Base-by-base conservation (phyloP, 176 grass and related monocot genomes). In the Zea luxurians region DNA sequence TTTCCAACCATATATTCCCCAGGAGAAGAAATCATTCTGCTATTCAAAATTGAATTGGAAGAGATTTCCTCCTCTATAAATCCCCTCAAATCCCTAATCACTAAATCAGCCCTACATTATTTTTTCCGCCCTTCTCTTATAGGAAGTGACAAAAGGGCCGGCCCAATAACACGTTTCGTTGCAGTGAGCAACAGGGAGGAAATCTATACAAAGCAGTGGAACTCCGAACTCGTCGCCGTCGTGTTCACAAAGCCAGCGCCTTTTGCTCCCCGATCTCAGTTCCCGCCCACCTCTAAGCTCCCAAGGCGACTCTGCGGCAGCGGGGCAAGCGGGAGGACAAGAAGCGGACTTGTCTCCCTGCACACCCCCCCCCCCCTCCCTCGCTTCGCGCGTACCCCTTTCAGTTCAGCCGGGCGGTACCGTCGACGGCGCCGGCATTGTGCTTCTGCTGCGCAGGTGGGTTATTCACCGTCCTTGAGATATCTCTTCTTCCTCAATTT, bases 351-450 rank as follows among this genome's bases (percentile, higher is more conserved):
- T 2, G n/a, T 58, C n/a, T 58, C 27, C 27, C 27, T 27, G 27
- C 27, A n/a, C n/a, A n/a, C n/a, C n/a, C 18, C 1, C 10, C 48
- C 0, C 54, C 16, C 41, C 41, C 7, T 16, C 27, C 27, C 4
- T 58, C 55, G 55, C 55, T 20, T 59, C n/a, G n/a, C n/a, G 7
- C 2, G 2, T 57, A 57, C 55, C 3, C 55, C 55, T 0, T 21
- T 59, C 55, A 59, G 55, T 59, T 10, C 55, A 21, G 55, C 0
- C 8, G 41, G 54, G 17, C n/a, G 54, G 55, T 21, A 18, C 55
- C 55, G n/a, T 59, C 55, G 55, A 21, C 55, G 55, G n/a, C 55
- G 55, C 47, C 70, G 50, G 72, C 72, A 70, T 53, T 75, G 3
- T 61, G 0, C 55, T 44, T 61, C 27, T 13, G 18, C 40, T 17